Evolutionary conservation across 305 asterid species (phyloP), one percentile per base, ranked within the genome.

Genomic region (Euphrasia arctica): DNA sequence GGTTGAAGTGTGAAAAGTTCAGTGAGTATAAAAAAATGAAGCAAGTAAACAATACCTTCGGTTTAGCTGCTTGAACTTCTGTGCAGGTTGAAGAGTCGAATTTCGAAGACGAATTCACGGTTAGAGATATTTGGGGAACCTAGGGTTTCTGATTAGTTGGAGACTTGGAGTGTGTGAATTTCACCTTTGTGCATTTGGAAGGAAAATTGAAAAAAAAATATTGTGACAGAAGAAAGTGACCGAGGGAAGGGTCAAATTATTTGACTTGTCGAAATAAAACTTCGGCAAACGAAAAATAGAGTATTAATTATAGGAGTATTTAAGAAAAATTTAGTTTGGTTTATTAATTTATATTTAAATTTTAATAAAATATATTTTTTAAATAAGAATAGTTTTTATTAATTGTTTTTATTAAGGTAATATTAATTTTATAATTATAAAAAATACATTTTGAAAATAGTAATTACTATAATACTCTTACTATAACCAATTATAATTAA

Each of bases 121-220:
- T 12, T 36, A 27, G 45, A 57, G 9, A 9, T 13, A 8, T 55
- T 55, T 32, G 3, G 52, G 34, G 48, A 66, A 62, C 28, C 73
- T 71, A 75, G 80, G 76, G 80, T 65, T 71, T 34, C 5, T 10
- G 36, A 42, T 56, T 25, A 43, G 47, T 10, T 43, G 49, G 41
- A 15, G 65, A 43, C 36, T 10, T 43, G 49, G 41, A 15, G 65
- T 55, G 5, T 25, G 36, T 39, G 12, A 36, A 63, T 14, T 69
- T 69, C 62, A 64, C 32, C 58, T 31, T 47, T 18, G 43, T 39
- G 9, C 45, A 39, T 39, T 11, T 11, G 45, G 45, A 39, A 39
- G 45, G 11, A 1, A 39, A 8, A 39, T 39, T 8, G 12, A 39
- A 39, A 10, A 8, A 39, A 36, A 5, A 36, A 36, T 2, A 0